These are phyloP conservation scores for Tardiomyces digboiensis DNA, from an alignment of 1,139 yeast genomes.

Conservation along the genomic window DNA sequence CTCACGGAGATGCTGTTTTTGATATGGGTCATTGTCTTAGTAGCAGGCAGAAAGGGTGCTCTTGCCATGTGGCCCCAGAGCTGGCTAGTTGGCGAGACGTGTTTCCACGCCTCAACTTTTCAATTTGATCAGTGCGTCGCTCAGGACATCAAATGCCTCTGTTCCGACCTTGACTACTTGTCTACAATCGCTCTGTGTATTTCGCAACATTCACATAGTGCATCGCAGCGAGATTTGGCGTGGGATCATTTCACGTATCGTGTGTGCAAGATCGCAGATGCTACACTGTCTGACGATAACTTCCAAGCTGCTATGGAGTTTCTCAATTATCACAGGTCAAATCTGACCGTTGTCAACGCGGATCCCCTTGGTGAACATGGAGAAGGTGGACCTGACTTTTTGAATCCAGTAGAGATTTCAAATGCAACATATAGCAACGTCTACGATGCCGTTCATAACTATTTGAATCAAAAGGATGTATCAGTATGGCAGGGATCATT, in stretches of 20 bases:
- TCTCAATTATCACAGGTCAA: constrained; percentile 5
- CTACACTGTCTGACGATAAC: constrained; percentile 14
- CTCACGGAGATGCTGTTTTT: not conserved
- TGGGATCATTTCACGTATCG: constrained; percentile 22
- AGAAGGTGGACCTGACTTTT: constrained; percentile 4
- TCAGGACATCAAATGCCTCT: constrained; percentile 23
- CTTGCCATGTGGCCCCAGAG: constrained; percentile 26
- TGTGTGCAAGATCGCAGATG: constrained; percentile 19
- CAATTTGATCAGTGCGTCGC: constrained; percentile 20
- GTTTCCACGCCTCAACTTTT: constrained; percentile 19
- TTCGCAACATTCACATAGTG: constrained; percentile 9
- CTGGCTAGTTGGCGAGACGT: constrained; percentile 25
- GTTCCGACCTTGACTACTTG: constrained; percentile 19
- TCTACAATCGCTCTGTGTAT: constrained; percentile 25
- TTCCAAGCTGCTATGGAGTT: constrained; percentile 14
- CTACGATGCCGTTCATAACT: constrained; percentile 14
- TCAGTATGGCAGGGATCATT: constrained; percentile 26
- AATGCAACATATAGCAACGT: constrained; percentile 1
- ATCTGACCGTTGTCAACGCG: constrained; percentile 6
- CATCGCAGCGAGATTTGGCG: constrained; percentile 16
- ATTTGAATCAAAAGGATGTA: constrained; percentile 21
- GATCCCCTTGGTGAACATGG: constrained; percentile 6
- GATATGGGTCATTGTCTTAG: not conserved
- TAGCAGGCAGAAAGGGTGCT: constrained; percentile 2
- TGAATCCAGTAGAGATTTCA: constrained; percentile 2